A percentile compares a stretch with the other conserved stretches of the same genome.
phyloP scores from a whole-genome alignment of 116 monocot species.

The Thalassia testudinum region DNA sequence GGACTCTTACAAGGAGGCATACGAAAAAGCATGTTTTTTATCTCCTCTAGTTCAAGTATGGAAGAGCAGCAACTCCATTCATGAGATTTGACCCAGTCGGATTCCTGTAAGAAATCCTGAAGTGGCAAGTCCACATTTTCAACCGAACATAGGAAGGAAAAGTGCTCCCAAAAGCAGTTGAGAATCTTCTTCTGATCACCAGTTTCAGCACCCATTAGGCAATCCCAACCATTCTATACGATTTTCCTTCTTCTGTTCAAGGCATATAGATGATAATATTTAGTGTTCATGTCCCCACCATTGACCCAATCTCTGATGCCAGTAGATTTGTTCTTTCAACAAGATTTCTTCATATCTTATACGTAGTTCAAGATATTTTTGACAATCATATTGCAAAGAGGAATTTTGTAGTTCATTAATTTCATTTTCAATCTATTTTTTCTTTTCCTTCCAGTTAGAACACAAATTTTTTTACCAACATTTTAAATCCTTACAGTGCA shows the following conservation, averaged over 20 bases:
- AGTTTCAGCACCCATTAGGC: not conserved
- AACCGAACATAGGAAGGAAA: not conserved
- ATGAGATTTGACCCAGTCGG: not conserved
- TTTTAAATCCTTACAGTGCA: no score
- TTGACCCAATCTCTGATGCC: not conserved
- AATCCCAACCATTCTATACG: not conserved
- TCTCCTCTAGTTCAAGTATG: not conserved
- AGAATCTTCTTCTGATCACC: no score
- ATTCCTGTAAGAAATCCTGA: not conserved
- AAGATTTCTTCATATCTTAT: not conserved
- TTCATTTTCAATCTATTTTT: not conserved
- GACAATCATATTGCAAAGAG: not conserved
- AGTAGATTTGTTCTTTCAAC: not conserved
- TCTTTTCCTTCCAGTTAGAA: not conserved
- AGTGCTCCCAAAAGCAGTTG: no score
- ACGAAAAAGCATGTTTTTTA: not conserved
- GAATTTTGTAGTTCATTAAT: not conserved
- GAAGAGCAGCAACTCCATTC: not conserved
- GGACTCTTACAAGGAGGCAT: not conserved
- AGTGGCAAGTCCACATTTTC: not conserved
- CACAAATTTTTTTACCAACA: no score
- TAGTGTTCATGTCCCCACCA: not conserved
- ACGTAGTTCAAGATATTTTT: not conserved
- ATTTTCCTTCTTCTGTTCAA: not conserved
- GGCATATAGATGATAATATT: not conserved